Evolutionary conservation across 257 asterid species (phyloP), one percentile per base, ranked within the genome.

Genomic region (Coffea eugenioides): DNA sequence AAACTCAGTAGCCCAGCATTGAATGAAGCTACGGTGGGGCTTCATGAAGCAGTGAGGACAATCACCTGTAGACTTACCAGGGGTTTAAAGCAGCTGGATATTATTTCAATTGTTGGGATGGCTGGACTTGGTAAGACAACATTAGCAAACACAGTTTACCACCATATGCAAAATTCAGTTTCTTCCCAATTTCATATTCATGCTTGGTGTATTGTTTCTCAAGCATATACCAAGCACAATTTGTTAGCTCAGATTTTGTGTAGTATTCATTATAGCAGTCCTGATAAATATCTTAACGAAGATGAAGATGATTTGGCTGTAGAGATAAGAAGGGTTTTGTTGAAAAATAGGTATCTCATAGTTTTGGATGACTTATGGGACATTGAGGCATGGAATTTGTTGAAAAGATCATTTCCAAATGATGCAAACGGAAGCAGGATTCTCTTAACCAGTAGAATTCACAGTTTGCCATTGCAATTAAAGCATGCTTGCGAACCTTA

Each of bases 11-110:
- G 8, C 8, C 83, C 75, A 65, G 65, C 15, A 43, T n/a, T 67
- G 39, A 20, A 66, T 74, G 83, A 74, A 16, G 75, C 12, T 20
- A 69, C 74, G 27, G 84, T 76, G 46, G 84, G 81, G 6, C 27
- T 81, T n/a, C 36, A 76, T 31, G 78, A 70, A 8, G 77, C 39
- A 14, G 36, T 18, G 5, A n/a, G 15, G 15, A 64, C 45, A 21
- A 3, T 76, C 23, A 71, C 31, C 12, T 11, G 62, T 4, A 7
- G 31, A 23, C 48, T 81, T 2, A 46, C 76, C 23, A 65, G 81
- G 23, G 74, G 71, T 46, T 8, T 48, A 36, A 4, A 13, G 5
- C 43, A 39, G 43, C 43, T 39, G 43, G 43, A 39, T 39, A 39
- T 39, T 39, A 39, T 39, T 39, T 39, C 43, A 39, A 39, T 31